These are phyloP conservation scores for Neurospora crassa DNA, from an alignment of 2,329 filamentous ascomycete species.

Conservation along the genomic window DNA sequence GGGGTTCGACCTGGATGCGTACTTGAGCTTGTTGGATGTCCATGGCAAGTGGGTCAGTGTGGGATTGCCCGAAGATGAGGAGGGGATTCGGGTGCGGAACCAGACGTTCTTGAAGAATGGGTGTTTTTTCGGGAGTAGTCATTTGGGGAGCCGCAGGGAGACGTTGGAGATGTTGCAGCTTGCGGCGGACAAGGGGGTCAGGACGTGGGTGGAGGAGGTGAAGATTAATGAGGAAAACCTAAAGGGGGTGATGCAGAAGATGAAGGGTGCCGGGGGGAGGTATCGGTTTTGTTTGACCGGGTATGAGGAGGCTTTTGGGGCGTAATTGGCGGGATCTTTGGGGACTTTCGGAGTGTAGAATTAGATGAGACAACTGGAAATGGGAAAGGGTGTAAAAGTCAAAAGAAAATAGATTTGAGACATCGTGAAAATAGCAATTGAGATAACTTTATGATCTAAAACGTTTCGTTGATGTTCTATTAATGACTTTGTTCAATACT, in stretches of 20 bases:
- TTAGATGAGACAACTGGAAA: no score
- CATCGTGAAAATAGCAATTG: neutral
- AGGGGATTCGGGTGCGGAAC: conserved; percentile 59
- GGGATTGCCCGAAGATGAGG: conserved; percentile 68
- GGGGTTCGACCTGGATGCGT: conserved; percentile 58
- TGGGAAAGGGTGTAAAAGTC: no score
- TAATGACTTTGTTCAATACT: neutral
- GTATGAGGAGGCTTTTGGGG: conserved; percentile 59
- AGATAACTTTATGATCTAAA: neutral
- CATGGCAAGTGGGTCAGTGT: conserved; percentile 74
- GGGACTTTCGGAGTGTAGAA: no score
- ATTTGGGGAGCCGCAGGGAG: conserved; percentile 62
- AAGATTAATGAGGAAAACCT: conserved; percentile 64
- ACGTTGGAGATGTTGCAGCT: conserved; percentile 63
- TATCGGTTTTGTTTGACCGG: conserved; percentile 69
- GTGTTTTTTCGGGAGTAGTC: conserved; percentile 59
- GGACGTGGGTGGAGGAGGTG: conserved; percentile 64
- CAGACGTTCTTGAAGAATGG: conserved; percentile 71
- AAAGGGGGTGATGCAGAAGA: conserved; percentile 56
- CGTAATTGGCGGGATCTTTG: conserved; percentile 17
- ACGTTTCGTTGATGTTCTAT: neutral
- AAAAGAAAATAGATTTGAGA: neutral
- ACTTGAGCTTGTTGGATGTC: conserved; percentile 71
- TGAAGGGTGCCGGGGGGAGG: conserved; percentile 60
- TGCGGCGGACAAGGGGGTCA: conserved; percentile 58